Base-by-base conservation (phyloP, 2,329 filamentous ascomycete species). In the Aspergillus chevalieri region DNA sequence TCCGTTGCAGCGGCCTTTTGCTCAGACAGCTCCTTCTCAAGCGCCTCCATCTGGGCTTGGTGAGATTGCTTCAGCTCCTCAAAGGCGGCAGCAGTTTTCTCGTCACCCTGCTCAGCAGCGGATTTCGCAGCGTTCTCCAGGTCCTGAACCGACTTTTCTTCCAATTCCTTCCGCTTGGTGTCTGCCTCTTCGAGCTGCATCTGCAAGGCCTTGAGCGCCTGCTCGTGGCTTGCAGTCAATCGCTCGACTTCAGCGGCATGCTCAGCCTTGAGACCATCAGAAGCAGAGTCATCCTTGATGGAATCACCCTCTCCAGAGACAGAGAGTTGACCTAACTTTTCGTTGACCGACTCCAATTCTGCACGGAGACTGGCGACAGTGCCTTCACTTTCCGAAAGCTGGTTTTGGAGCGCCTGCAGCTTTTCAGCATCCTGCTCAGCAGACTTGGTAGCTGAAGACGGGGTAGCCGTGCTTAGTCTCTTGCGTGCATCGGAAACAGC, bases 11-110 rank as follows among this genome's bases (percentile, higher is more conserved):
- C 52, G 34, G 62, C 58, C 47, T 67, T 69, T 36, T 69, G 62
- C 15, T 61, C 63, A 6, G 56, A 60, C 10, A 72, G 48, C 33
- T 71, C 65, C 22, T 62, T 65, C 44, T 71, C 56, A 9, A 71
- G 55, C n/a, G 53, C 49, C 43, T 68, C 66, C 5, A 71, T 47
- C 46, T 71, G 63, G 21, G 61, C 56, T 39, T 66, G 59, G 47
- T 73, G 69, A 15, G 63, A 57, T 15, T 56, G 51, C 57, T 72
- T 70, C 46, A 70, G 55, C 28, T 69, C 63, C 21, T 71, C 68
- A 7, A 72, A 58, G n/a, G 64, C 57, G 15, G 63, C 56, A 12
- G 65, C 60, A 10, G 60, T 58, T 50, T 69, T 61, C 24, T 64
- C 59, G 49, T 72, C 67, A 5, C 68, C 68, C 30, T 69, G 57